These are phyloP conservation scores for Fimicolochytrium jonesii DNA, from an alignment of 192 early-diverging fungal species.

Conservation along the genomic window DNA sequence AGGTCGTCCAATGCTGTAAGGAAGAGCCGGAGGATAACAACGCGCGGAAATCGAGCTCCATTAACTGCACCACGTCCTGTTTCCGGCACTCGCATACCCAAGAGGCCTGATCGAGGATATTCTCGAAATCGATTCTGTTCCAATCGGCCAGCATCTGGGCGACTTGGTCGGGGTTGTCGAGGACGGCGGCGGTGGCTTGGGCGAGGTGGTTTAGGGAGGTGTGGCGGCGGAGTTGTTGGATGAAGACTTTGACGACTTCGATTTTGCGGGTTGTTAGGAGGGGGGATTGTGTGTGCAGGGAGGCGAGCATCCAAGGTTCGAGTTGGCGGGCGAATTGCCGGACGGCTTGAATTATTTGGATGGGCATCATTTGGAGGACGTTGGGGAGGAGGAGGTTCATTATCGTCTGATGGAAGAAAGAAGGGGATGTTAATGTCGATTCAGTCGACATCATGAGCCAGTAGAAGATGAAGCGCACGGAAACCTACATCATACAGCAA, in stretches of 20 bases:
- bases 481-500: conserved; percentile 46
- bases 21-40: conserved; percentile 20
- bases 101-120: conserved; percentile 38
- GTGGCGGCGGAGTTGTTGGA: conserved; percentile 40
- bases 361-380: conserved; percentile 28
- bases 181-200: conserved; percentile 32
- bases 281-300: conserved; percentile 19
- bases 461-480: too few species aligned
- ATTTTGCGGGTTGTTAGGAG: conserved; percentile 24
- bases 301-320: conserved; percentile 29
- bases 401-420: conserved; percentile 25
- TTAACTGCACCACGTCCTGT: conserved; percentile 33
- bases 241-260: conserved; percentile 45
- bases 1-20: conserved; percentile 40
- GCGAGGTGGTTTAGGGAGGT: conserved; percentile 43
- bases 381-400: conserved; percentile 29
- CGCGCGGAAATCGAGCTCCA: conserved; percentile 34
- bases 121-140: conserved; percentile 41
- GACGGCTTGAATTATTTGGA: conserved; percentile 29
- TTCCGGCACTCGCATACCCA: conserved; percentile 50
- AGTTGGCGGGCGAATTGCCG: conserved; percentile 26
- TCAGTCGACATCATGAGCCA: too few species aligned
- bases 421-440: too few species aligned
- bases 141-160: conserved; percentile 37
- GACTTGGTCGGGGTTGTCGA: conserved; percentile 27